Conservation (phyloP, 805 yeast species). For the Candida loeiensis region DNA sequence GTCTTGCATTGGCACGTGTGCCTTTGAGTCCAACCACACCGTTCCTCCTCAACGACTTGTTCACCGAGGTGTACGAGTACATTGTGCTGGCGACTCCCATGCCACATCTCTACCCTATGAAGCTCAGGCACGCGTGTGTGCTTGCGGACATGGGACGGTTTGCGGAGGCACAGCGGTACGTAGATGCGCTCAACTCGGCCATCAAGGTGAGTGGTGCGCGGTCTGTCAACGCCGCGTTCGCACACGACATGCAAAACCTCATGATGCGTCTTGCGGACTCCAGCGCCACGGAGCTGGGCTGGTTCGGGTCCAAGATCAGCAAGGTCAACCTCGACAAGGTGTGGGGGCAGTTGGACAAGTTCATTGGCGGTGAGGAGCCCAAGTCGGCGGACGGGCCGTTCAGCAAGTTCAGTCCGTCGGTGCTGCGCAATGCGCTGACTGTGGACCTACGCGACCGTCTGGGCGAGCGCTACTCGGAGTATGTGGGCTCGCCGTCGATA, state of each 20-base stretch:
- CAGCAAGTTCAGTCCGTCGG: conserved; percentile 65
- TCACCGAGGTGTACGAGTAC: conserved; percentile 72
- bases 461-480: background rate
- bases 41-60: conserved; percentile 41
- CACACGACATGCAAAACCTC: conserved; percentile 35
- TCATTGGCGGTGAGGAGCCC: conserved; percentile 76
- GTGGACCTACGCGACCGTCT: conserved; percentile 22
- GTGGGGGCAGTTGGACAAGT: conserved; percentile 87
- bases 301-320: conserved; percentile 60
- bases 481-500: conserved; percentile 6
- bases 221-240: conserved; percentile 21
- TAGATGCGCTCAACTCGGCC: conserved; percentile 46
- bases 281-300: conserved; percentile 48
- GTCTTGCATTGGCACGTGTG: conserved; percentile 47
- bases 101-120: conserved; percentile 53
- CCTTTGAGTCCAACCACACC: conserved; percentile 24
- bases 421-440: conserved; percentile 53
- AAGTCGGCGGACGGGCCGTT: conserved; percentile 51
- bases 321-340: conserved; percentile 74
- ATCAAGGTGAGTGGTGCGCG: conserved; percentile 29
- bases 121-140: conserved; percentile 62
- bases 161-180: conserved; percentile 58
- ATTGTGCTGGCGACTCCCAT: conserved; percentile 22
- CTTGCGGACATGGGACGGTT: conserved; percentile 65
- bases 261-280: conserved; percentile 46